phyloP scores from a whole-genome alignment of 2,329 filamentous ascomycete genomes.

The Colletotrichum echinochloae region DNA sequence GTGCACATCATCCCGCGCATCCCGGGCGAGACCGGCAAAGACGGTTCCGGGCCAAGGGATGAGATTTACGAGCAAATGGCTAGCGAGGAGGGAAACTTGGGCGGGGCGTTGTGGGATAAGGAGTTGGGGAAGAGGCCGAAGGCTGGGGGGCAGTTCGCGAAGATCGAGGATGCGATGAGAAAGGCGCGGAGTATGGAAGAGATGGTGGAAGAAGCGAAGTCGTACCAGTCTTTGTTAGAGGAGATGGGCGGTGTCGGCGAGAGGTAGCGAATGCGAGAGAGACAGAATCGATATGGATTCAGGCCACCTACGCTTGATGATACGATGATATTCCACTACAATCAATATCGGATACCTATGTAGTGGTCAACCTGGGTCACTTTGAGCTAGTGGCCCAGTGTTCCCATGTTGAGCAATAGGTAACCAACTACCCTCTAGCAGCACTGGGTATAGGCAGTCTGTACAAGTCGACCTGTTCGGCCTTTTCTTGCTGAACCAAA shows the following conservation, averaged over 20 bases:
- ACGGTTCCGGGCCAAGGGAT: constrained; percentile 66
- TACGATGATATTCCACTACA: background rate
- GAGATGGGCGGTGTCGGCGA: constrained; percentile 51
- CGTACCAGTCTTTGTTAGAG: constrained; percentile 67
- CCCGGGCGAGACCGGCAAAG: constrained; percentile 63
- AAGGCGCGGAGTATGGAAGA: constrained; percentile 75
- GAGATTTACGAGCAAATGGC: constrained; percentile 87
- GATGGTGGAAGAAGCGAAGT: constrained; percentile 83
- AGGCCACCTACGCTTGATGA: too few species aligned
- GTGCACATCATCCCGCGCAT: constrained; percentile 88
- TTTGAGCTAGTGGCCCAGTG: background rate
- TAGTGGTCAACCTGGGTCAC: background rate
- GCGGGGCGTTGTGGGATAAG: constrained; percentile 72
- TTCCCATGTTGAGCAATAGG: background rate
- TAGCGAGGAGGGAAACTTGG: constrained; percentile 85
- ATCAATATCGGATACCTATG: background rate
- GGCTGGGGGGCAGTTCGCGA: constrained; percentile 71
- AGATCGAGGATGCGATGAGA: constrained; percentile 78
- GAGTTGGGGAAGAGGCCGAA: constrained; percentile 55
- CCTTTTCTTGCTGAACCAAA: too few species aligned
- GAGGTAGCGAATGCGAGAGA: constrained; percentile 14
- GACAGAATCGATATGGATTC: background rate
- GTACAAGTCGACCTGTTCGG: too few species aligned
- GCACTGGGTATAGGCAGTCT: background rate
- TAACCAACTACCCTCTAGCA: background rate